Base-by-base conservation (phyloP, 257 asterid genomes). In the Lithospermum erythrorhizon region DNA sequence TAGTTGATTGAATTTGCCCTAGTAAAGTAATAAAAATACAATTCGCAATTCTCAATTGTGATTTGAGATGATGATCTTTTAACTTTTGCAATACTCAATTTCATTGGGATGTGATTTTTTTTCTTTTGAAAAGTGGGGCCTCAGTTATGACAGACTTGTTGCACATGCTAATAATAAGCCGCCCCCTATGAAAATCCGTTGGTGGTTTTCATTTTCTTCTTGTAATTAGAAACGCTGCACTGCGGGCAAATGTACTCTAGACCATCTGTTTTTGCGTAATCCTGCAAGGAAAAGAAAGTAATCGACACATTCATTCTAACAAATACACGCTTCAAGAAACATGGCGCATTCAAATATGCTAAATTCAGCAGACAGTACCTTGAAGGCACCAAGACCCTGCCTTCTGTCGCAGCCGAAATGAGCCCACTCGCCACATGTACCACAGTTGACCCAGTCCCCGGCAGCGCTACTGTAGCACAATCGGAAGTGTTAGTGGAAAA, bases 391-490 rank as follows among this genome's bases (percentile, higher is more conserved):
- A 71, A 93, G 87, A 49, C 97, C 97, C 21, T 91, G 97, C 27
- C 98, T 70, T 55, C 97, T 77, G 54, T 93, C 98, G 66, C 98
- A 93, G 45, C 98, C 98, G 61, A 93, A 93, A 77, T 93, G 98
- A 6, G 98, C 98, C 98, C 98, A 89, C 80, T 93, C 98, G 53
- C 98, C 98, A 41, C 98, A 93, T 55, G 89, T 72, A 16, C 98
- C 95, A 21, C 98, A 93, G 78, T 93, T 93, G 20, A 93, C 98
- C 98, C 98, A 93, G 67, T 93, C 98, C 63, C 98, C 98, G 1
- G 98, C 95, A 0, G 98, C 98, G 57, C 98, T 93, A 89, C 98
- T 93, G 95, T 35, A 62, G 58, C 61, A 73, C 27, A 62, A 60
- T 54, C 6, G 5, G 61, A 69, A 62, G 60, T 61, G 64, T 83